A percentile compares a stretch with the other conserved stretches of the same genome.
phyloP scores from a whole-genome alignment of 2,329 filamentous ascomycete species.

The Arthrobotrys pseudoclavata region DNA sequence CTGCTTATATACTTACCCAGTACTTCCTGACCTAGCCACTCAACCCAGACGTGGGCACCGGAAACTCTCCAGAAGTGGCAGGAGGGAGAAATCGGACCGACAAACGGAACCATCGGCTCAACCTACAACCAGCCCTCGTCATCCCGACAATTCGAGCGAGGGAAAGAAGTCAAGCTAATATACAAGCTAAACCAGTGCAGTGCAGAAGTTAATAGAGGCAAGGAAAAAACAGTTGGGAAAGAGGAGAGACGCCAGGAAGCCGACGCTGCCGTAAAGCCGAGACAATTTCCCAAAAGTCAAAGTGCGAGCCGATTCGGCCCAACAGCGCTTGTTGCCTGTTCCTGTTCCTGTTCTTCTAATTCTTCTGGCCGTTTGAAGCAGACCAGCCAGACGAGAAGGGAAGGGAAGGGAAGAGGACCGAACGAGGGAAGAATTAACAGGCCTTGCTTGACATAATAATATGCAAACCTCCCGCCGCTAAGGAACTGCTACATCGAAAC shows the following conservation, averaged over 20 bases:
- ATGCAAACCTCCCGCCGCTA: conserved; percentile 56
- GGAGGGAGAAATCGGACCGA: conserved; percentile 33
- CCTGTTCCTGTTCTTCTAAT: conserved; percentile 7
- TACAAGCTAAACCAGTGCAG: conserved; percentile 13
- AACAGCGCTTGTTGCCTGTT: conserved; percentile 44
- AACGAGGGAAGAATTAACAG: not conserved
- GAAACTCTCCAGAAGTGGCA: conserved; percentile 32
- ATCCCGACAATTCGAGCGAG: conserved; percentile 20
- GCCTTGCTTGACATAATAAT: conserved; percentile 29
- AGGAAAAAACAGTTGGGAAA: conserved; percentile 11
- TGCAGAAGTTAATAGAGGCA: not conserved
- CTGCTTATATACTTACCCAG: not conserved
- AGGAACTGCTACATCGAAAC: conserved; percentile 36
- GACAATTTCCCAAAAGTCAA: conserved; percentile 58
- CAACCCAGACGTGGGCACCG: conserved; percentile 11
- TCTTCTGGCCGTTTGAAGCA: conserved; percentile 20
- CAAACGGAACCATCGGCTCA: conserved; percentile 25
- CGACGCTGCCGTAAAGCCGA: conserved; percentile 60
- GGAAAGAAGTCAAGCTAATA: conserved; percentile 12
- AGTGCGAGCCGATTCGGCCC: conserved; percentile 59
- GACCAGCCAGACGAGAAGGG: conserved; percentile 16
- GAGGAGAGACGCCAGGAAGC: conserved; percentile 36
- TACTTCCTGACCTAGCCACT: not conserved
- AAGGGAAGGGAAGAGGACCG: conserved; percentile 6
- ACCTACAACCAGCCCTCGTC: not conserved